Base-by-base conservation (phyloP, 208 protist genomes). In the Wallacemonas sp. region DNA sequence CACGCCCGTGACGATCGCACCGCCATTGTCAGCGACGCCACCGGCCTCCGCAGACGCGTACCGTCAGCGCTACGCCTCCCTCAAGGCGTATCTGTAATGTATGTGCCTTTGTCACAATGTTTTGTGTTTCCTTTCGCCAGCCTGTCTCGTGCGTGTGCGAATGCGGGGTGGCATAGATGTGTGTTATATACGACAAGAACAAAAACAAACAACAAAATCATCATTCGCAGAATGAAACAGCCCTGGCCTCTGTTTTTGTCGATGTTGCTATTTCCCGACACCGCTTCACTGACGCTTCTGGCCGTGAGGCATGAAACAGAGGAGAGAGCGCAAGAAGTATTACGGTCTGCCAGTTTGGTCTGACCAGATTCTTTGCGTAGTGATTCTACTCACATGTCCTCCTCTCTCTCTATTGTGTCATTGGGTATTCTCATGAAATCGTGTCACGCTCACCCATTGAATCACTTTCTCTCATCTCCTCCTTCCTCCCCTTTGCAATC, bases 31-130 rank as follows among this genome's bases (percentile, higher is more conserved):
- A 5, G 9, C 12, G 23, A 14, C 30, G 19, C 43, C 26, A 24
- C 41, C 23, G 39, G 58, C 19, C 24, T 67, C 76, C 14, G 52
- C 68, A n/a, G 36, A 64, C 17, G 66, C 64, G 21, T 77, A 78
- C 57, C 62, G 56, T 1, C 76, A 75, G 60, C 66, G 71, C 6
- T 82, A 74, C 58, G 72, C 71, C 12, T 58, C 43, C 3, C 34
- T 80, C 9, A 73, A 72, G 58, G 52, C 26, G 12, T 58, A 58
- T 24, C 19, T 58, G 29, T 58, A 30, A 49, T 17, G 6, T 34
- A 56, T 27, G 16, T 5, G 8, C 33, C 44, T 3, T 65, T 66
- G 1, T 54, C 61, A 0, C 62, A 39, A 24, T 64, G 52, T 44
- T 52, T 61, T 52, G 19, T 58, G 41, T 61, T 41, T 73, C 54